Conservation (phyloP, 192 early-diverging fungal species). For the Mortierella hygrophila region DNA sequence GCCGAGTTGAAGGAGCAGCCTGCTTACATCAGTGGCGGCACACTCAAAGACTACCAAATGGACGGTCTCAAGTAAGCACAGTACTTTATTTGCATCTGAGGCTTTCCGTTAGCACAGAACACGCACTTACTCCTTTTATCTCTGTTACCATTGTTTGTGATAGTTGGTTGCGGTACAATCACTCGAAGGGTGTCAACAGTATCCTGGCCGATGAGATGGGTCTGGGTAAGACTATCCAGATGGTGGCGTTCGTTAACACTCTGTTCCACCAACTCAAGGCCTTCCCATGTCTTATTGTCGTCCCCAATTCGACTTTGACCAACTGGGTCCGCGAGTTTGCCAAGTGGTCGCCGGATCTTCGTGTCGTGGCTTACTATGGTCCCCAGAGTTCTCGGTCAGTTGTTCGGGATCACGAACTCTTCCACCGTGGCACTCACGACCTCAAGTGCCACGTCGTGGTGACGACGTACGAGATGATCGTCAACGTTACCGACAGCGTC, state of each 20-base stretch:
- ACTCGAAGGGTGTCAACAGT: constrained; percentile 66
- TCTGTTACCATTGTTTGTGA: too few species aligned
- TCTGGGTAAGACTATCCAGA: constrained; percentile 82
- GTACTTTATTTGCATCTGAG: neutral
- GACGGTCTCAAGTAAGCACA: constrained; percentile 66
- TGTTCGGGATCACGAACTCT: constrained; percentile 67
- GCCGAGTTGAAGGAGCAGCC: constrained; percentile 68
- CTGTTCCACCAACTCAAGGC: constrained; percentile 61
- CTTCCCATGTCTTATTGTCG: constrained; percentile 77
- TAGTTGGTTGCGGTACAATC: constrained; percentile 80
- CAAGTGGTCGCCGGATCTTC: constrained; percentile 76
- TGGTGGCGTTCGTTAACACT: constrained; percentile 68
- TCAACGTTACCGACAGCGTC: constrained; percentile 59
- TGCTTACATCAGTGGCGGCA: constrained; percentile 63
- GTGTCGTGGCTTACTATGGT: constrained; percentile 70
- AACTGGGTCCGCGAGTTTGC: constrained; percentile 82
- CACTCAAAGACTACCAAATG: constrained; percentile 76
- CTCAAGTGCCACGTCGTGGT: constrained; percentile 80
- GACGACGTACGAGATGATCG: constrained; percentile 72
- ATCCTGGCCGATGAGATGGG: constrained; percentile 87
- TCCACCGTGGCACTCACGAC: constrained; percentile 31
- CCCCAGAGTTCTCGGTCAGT: constrained; percentile 56
- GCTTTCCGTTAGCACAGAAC: neutral
- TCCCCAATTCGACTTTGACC: constrained; percentile 71
- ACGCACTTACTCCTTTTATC: neutral